Conservation (phyloP, 2,329 filamentous ascomycete genomes). For the Cadophora sp. region DNA sequence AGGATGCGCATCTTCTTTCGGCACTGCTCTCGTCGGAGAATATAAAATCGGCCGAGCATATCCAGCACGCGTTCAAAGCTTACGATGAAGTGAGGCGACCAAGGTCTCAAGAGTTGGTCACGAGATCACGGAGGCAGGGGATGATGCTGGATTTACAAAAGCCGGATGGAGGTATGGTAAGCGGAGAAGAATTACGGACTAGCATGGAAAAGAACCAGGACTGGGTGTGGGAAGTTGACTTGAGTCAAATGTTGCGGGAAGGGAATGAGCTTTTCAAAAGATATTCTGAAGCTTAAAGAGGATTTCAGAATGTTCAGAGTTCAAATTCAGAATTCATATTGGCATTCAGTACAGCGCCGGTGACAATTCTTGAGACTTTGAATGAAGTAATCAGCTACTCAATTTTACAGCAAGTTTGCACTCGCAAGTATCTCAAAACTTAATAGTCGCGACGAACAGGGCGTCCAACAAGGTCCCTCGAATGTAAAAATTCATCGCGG, state of each 20-base stretch:
- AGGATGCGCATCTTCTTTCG: slow-evolving; percentile 56
- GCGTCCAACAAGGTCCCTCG: no score
- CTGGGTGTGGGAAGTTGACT: neutral
- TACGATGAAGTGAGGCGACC: slow-evolving; percentile 13
- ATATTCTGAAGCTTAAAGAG: neutral
- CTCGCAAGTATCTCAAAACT: no score
- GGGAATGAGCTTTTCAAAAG: neutral
- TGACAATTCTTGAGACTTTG: no score
- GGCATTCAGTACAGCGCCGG: no score
- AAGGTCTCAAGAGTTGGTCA: neutral
- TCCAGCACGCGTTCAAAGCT: slow-evolving; percentile 1
- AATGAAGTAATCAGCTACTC: no score
- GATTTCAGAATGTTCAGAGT: no score
- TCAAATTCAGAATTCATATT: no score
- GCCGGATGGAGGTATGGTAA: neutral
- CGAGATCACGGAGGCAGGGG: neutral
- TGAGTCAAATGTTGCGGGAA: neutral
- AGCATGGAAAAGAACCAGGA: neutral
- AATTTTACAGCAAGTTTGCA: no score
- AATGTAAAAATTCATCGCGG: no score
- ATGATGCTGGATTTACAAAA: slow-evolving; percentile 5
- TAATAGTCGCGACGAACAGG: no score
- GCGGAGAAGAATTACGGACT: neutral
- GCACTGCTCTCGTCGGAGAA: neutral
- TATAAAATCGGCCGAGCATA: neutral